Evolutionary conservation across 805 yeast genomes (phyloP).

Genomic region (Metschnikowia bowlesiae): DNA sequence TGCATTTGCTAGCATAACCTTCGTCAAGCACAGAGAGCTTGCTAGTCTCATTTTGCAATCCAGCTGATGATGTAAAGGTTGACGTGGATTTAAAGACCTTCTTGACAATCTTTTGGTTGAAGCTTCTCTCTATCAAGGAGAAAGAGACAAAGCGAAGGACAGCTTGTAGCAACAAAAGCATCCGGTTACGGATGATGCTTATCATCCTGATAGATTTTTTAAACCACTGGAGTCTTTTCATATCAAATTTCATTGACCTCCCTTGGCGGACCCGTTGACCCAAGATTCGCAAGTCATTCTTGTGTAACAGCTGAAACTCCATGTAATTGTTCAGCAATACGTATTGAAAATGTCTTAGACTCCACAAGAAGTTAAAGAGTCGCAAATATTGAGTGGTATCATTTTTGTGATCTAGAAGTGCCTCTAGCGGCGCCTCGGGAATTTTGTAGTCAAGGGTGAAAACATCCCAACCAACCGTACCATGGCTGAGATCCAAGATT

Average conservation of each 20-base stretch:
- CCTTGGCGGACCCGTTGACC: slow-evolving; percentile 9
- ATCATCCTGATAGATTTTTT: slow-evolving; percentile 29
- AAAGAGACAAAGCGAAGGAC: slow-evolving; percentile 39
- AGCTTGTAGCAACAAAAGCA: slow-evolving; percentile 38
- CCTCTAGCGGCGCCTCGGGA: slow-evolving; percentile 50
- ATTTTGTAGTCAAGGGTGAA: slow-evolving; percentile 78
- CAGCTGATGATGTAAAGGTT: neutral
- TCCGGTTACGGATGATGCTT: slow-evolving; percentile 36
- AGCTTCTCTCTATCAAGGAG: slow-evolving; percentile 45
- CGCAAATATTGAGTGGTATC: slow-evolving; percentile 55
- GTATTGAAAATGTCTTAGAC: slow-evolving; percentile 58
- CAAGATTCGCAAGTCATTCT: slow-evolving; percentile 22
- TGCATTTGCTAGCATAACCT: slow-evolving; percentile 3
- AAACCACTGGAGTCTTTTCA: slow-evolving; percentile 22
- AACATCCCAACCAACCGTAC: slow-evolving; percentile 85
- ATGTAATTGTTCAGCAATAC: slow-evolving; percentile 38
- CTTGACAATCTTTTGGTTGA: slow-evolving; percentile 20
- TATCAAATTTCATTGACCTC: neutral
- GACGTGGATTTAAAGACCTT: slow-evolving; percentile 17
- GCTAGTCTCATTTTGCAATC: neutral
- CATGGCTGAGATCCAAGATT: slow-evolving; percentile 64
- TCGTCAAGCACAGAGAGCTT: slow-evolving; percentile 12
- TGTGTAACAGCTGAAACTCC: slow-evolving; percentile 24
- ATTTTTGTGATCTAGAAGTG: slow-evolving; percentile 25
- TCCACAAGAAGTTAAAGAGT: slow-evolving; percentile 83